Evolutionary conservation across 805 yeast species (phyloP), one percentile per base, ranked within the genome.

Genomic region (Cyberlindnera mississippiensis): DNA sequence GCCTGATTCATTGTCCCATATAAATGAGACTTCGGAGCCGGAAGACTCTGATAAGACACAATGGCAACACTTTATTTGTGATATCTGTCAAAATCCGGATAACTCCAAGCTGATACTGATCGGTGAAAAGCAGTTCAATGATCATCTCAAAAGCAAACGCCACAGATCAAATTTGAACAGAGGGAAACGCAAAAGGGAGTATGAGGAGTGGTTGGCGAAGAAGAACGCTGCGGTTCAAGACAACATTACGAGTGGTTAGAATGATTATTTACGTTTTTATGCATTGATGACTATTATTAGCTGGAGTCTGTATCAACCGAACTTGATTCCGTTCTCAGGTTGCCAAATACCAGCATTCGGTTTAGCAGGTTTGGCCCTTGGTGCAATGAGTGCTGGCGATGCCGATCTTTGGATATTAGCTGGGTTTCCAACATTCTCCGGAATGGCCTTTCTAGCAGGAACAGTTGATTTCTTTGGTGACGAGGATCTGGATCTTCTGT

Each of bases 31-130:
- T 28, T 33, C 32, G 28, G 40, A 38, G 12, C 29, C 12, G 3
- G 30, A 41, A 3, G 52, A 53, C n/a, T n/a, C n/a, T n/a, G 60
- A 57, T 19, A 44, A 49, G 26, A n/a, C 50, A 12, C 60, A 72
- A 48, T 85, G 95, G 93, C 70, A 75, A 39, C 95, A 87, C 48
- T 75, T 66, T 52, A 62, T 62, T 15, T 91, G 99, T 59, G 74
- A 75, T 2, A 60, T 71, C 1, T 91, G 99, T 58, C 62, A 60
- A 6, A 82, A 78, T 49, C 65, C 68, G 28, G 68, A 71, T 4
- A 78, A 79, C 2, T 69, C 77, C 3, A 70, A 75, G 2, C 59
- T 83, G 12, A 71, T 88, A 0, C 73, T 84, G 1, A 78, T 93
- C 7, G 97, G 97, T 0, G 79, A 75, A 37, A 75, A 76, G 1